phyloP scores from a whole-genome alignment of 176 grass and related monocot species.

The Cocos nucifera region DNA sequence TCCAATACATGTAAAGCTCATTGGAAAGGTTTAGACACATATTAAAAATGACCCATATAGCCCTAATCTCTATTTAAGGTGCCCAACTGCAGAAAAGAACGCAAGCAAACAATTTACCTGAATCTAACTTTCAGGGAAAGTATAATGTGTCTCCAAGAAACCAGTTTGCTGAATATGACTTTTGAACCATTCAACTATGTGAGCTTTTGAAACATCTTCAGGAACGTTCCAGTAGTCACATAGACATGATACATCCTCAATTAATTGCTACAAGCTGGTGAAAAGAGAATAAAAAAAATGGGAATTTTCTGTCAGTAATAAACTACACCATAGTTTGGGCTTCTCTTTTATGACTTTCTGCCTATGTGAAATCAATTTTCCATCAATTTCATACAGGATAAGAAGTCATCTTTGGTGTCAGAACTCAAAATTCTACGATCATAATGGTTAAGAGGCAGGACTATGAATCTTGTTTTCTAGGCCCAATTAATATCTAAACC shows the following conservation, averaged over 20 bases:
- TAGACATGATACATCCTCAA: constrained; percentile 45
- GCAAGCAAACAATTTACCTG: constrained; percentile 22
- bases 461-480: too few relatives aligned
- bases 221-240: constrained; percentile 75
- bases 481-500: too few relatives aligned
- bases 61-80: too few relatives aligned
- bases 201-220: constrained; percentile 44
- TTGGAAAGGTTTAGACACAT: too few relatives aligned
- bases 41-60: too few relatives aligned
- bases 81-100: too few relatives aligned
- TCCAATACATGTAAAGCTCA: too few relatives aligned
- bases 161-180: constrained; percentile 49
- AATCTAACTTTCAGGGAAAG: constrained; percentile 30
- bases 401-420: too few relatives aligned
- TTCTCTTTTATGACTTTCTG: neutral
- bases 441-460: too few relatives aligned
- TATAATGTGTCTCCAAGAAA: constrained; percentile 48
- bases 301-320: neutral
- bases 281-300: constrained; percentile 15
- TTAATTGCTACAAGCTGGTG: constrained; percentile 57
- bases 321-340: neutral
- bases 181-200: constrained; percentile 60
- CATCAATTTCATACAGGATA: too few relatives aligned
- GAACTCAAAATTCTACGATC: too few relatives aligned
- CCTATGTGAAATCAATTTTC: too few relatives aligned